Evolutionary conservation across 345 rosid genomes (phyloP).

Genomic region (Cardiospermum halicacabum): DNA sequence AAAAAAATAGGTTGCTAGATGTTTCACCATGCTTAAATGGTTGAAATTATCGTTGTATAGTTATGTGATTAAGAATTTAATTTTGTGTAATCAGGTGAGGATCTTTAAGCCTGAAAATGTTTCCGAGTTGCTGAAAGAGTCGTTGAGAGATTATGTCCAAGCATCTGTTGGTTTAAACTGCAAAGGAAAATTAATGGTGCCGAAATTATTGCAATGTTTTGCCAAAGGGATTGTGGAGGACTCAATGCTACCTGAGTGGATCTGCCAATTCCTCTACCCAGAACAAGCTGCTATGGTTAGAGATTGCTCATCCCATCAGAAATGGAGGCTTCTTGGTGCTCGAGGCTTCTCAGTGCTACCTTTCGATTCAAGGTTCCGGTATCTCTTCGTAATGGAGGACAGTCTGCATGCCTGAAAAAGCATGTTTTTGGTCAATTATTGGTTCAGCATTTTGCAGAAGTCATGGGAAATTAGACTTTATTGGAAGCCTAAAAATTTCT

Average conservation of each 20-base stretch:
- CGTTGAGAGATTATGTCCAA: constrained; percentile 49
- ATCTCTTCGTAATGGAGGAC: constrained; percentile 37
- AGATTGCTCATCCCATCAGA: constrained; percentile 37
- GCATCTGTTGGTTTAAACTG: constrained; percentile 48
- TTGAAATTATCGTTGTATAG: background rate
- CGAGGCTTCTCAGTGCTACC: constrained; percentile 48
- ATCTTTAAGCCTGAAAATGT: constrained; percentile 54
- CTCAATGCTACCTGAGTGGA: constrained; percentile 44
- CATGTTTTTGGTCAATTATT: background rate
- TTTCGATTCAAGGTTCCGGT: constrained; percentile 57
- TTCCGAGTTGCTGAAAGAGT: constrained; percentile 33
- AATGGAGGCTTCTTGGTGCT: constrained; percentile 41
- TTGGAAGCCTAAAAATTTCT: background rate
- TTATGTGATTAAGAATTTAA: background rate
- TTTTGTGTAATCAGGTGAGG: constrained; percentile 41
- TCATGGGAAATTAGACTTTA: background rate
- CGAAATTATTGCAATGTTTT: constrained; percentile 51
- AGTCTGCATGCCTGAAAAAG: background rate
- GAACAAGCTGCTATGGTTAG: constrained; percentile 44
- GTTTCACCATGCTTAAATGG: background rate
- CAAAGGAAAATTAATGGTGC: constrained; percentile 50
- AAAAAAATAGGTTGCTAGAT: background rate
- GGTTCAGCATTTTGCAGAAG: background rate
- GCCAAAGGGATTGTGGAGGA: constrained; percentile 44
- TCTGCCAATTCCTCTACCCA: constrained; percentile 45